Base-by-base conservation (phyloP, 1,284 basidiomycete species). In the Moesziomyces sp. region DNA sequence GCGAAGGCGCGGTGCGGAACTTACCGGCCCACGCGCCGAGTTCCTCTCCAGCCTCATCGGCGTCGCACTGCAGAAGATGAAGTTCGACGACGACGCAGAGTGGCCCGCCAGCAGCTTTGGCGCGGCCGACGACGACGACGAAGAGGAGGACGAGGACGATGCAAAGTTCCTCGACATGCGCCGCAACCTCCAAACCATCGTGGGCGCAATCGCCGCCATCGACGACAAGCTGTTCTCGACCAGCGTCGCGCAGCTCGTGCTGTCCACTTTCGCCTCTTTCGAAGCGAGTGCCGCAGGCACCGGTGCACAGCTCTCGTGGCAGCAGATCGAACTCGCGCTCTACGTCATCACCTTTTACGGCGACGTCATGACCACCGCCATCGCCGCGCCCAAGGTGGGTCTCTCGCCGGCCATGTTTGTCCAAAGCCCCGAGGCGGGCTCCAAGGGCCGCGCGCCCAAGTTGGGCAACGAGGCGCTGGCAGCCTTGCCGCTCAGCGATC, bases 301-400 rank as follows among this genome's bases (percentile, higher is more conserved):
- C 0, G 71, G 18, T 71, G 46, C 73, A 10, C 86, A 47, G 74
- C 80, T 97, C 21, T 89, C 91, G 52, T 99, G 97, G 97, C 91
- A 95, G 81, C 92, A 97, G 78, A 92, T 92, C 1, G 97, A 99
- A 84, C 88, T 99, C 21, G 94, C 93, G 0, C 86, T 97, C 18
- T 94, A 94, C 83, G 88, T 98, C 28, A 90, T 97, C 1, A 97
- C 90, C 83, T 92, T 95, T 38, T 99, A 94, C 79, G 95, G 94
- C 44, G 96, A 99, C 52, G 76, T 84, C 38, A 76, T 83, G 51
- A 71, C 71, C 30, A 74, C 78, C 3, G 73, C 81, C n/a, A 65
- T 64, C 13, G 79, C 72, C 19, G 59, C 73, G 24, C 71, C 76
- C 55, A 84, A 84, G 58, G 68, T 76, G 14, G 82, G 81, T 8